Evolutionary conservation across 2,329 filamentous ascomycete genomes (phyloP), one percentile per base, ranked within the genome.

Genomic region (Alternaria sp.): DNA sequence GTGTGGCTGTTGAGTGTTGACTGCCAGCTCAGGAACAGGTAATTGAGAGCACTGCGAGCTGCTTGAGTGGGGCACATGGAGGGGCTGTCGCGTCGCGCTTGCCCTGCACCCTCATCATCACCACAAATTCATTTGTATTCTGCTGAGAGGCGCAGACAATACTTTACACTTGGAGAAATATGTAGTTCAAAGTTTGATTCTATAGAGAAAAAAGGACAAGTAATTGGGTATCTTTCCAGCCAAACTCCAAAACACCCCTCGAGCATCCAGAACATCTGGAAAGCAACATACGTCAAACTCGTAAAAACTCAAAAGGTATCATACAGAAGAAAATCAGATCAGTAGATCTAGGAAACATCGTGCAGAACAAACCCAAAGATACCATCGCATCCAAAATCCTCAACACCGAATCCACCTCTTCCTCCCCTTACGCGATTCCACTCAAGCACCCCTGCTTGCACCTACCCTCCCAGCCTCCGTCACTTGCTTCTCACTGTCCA

Each of bases 1-100:
- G 16, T 71, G 68, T 36, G 53, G 65, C 52, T 32, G 55, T 56
- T 54, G 59, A 57, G 38, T 55, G 52, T 48, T 44, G 25, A 32
- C 34, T 28, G 43, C 16, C 32, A 59, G 54, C 54, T 59, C 55
- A 59, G 62, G 59, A 58, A 61, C 61, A 52, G 56, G 53, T 48
- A 60, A 60, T 52, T 64, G 53, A 59, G 52, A 59, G 54, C 34
- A 30, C 54, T 62, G 52, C 54, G 54, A 36, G 20, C 54, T 53
- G 50, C 34, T 41, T 43, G 51, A 53, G 62, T 63, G 62, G 62
- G 62, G 62, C 62, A 30, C 25, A 54, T 57, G 38, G 55, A 54
- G 56, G 59, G 59, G 55, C 36, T 49, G 18, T 27, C 11, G 38
- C 27, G n/a, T 28, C 38, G 28, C 38, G 34, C 44, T 5, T 43